Conservation (phyloP, 148 eudicot species). For the Camellia lanceoleosa region DNA sequence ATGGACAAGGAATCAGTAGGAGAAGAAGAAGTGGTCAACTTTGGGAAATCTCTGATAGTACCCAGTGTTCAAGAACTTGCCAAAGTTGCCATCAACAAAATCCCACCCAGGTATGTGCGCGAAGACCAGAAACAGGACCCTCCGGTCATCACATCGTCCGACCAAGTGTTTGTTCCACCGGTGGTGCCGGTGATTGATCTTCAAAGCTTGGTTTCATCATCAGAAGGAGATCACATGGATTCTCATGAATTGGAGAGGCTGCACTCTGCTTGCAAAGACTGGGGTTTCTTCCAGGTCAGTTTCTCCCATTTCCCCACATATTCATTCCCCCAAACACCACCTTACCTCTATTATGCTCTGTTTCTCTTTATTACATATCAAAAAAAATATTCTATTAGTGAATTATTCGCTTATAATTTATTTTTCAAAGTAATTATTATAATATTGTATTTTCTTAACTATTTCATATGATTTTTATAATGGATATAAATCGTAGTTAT, state of each 20-base stretch:
- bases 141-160: neutral
- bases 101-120: slow-evolving; percentile 49
- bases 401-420: too few species aligned
- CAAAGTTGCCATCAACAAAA: slow-evolving; percentile 24
- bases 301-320: neutral
- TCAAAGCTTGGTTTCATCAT: slow-evolving; percentile 16
- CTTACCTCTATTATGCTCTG: neutral
- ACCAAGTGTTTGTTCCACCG: neutral
- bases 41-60: slow-evolving; percentile 50
- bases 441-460: too few species aligned
- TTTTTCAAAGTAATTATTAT: too few species aligned
- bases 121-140: slow-evolving; percentile 13
- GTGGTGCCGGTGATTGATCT: slow-evolving; percentile 44
- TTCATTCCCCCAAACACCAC: neutral
- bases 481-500: too few species aligned
- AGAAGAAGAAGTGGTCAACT: slow-evolving; percentile 25
- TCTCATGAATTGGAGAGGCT: slow-evolving; percentile 32
- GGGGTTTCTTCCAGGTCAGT: slow-evolving; percentile 63
- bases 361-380: too few species aligned
- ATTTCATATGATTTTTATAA: too few species aligned
- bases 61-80: slow-evolving; percentile 58
- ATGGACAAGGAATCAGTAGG: neutral
- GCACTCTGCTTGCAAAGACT: slow-evolving; percentile 45
- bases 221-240: slow-evolving; percentile 2
- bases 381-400: too few species aligned